Evolutionary conservation across 176 grass and related monocot species (phyloP).

Genomic region (Lolium rigidum): DNA sequence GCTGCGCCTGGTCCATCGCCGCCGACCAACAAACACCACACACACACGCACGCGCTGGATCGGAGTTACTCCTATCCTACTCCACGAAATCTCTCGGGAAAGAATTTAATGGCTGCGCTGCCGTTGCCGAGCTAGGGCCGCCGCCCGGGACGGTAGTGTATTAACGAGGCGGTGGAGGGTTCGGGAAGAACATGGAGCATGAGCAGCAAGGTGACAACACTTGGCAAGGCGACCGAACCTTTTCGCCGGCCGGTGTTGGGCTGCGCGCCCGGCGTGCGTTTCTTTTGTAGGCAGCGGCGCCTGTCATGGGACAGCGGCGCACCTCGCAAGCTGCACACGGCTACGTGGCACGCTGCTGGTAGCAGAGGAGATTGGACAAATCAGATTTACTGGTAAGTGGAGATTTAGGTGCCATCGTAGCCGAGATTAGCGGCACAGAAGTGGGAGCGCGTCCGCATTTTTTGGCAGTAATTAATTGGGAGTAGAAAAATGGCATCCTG

Average conservation of each 20-base stretch:
- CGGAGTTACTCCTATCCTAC: not conserved
- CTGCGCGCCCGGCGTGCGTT: not conserved
- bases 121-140: not conserved
- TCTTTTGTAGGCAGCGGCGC: slow-evolving; percentile 27
- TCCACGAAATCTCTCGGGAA: not conserved
- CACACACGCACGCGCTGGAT: not conserved
- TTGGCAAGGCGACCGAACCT: not conserved
- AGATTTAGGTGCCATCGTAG: slow-evolving; percentile 4
- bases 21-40: not conserved
- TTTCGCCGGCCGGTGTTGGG: slow-evolving; percentile 27
- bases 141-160: not conserved
- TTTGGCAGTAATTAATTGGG: not conserved
- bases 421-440: slow-evolving; percentile 39
- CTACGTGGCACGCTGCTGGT: slow-evolving; percentile 22
- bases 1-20: slow-evolving; percentile 52
- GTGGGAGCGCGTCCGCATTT: not conserved
- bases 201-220: slow-evolving; percentile 12
- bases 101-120: slow-evolving; percentile 12
- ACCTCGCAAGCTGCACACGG: too few relatives aligned
- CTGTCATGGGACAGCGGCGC: not conserved
- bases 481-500: too few relatives aligned
- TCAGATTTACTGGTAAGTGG: not conserved
- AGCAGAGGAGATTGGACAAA: slow-evolving; percentile 26
- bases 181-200: slow-evolving; percentile 56
- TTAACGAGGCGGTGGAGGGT: slow-evolving; percentile 32